Evolutionary conservation across 805 yeast genomes (phyloP).

Genomic region (Tetrapisispora arboricola): DNA sequence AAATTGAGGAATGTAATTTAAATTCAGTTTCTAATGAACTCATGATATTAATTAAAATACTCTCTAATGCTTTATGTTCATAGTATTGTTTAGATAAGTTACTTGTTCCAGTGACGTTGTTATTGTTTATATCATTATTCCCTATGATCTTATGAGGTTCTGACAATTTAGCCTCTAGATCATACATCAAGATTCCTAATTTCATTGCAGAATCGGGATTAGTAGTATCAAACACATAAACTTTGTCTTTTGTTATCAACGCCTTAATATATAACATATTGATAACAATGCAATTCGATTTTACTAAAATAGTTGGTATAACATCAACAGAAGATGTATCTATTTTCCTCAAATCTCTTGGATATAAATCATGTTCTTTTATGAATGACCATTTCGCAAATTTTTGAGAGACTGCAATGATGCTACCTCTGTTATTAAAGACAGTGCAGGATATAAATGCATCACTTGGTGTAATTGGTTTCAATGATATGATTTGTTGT

Average conservation of each 20-base stretch:
- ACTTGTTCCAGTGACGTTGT: neutral
- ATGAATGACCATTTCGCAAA: slow-evolving; percentile 72
- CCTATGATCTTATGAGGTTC: neutral
- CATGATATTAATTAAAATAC: slow-evolving; percentile 72
- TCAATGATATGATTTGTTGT: slow-evolving; percentile 16
- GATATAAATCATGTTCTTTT: slow-evolving; percentile 62
- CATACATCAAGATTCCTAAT: slow-evolving; percentile 73
- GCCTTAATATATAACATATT: slow-evolving; percentile 86
- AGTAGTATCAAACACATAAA: slow-evolving; percentile 68
- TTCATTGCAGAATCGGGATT: slow-evolving; percentile 49
- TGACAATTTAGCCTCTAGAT: slow-evolving; percentile 60
- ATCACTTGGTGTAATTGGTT: slow-evolving; percentile 36
- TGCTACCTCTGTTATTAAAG: slow-evolving; percentile 63
- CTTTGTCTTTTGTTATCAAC: slow-evolving; percentile 66
- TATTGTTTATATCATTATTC: slow-evolving; percentile 10
- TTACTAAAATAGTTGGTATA: slow-evolving; percentile 78
- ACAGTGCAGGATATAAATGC: slow-evolving; percentile 64
- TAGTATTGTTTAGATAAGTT: slow-evolving; percentile 37
- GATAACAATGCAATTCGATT: slow-evolving; percentile 66
- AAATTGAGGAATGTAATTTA: slow-evolving; percentile 42
- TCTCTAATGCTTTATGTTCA: slow-evolving; percentile 77
- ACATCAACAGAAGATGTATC: slow-evolving; percentile 68
- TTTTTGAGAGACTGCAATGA: slow-evolving; percentile 66
- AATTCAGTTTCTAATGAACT: slow-evolving; percentile 69
- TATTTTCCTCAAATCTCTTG: slow-evolving; percentile 79